A percentile compares a stretch with the other conserved stretches of the same genome.
phyloP scores from a whole-genome alignment of 176 grass and related monocot species.

The Avena sativa region DNA sequence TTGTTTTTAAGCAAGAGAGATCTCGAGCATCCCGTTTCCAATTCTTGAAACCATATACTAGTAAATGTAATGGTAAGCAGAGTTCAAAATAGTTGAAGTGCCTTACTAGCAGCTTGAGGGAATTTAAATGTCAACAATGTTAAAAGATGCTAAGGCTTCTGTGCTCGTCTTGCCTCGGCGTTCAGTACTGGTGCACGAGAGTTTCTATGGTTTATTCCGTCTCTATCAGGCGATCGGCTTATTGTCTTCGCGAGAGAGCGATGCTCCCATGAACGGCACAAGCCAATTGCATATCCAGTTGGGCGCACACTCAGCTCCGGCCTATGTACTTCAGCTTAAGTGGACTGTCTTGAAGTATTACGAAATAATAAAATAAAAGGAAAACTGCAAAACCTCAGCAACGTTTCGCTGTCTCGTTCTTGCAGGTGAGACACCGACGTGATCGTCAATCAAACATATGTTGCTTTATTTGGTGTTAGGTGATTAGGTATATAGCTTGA shows the following conservation, averaged over 20 bases:
- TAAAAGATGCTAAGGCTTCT: neutral
- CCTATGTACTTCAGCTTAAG: neutral
- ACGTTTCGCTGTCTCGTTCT: neutral
- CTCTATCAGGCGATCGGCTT: neutral
- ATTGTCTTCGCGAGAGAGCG: neutral
- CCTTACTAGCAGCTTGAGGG: no score
- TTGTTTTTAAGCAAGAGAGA: neutral
- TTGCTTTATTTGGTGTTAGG: conserved; percentile 30
- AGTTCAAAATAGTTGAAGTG: no score
- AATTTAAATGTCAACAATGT: neutral
- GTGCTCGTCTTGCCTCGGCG: neutral
- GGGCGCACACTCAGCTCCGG: neutral
- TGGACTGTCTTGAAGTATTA: neutral
- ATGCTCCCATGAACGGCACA: neutral
- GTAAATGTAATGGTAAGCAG: no score
- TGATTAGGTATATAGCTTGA: conserved; percentile 19
- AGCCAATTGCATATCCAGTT: neutral
- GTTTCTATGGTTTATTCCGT: no score
- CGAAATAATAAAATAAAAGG: neutral
- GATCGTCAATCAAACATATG: neutral
- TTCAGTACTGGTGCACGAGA: neutral
- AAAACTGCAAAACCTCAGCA: neutral
- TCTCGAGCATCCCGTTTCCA: neutral
- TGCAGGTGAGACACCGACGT: conserved; percentile 18
- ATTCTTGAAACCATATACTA: neutral